Evolutionary conservation across 768 basidiomycete genomes (phyloP), one percentile per base, ranked within the genome.

Genomic region (Lentinula aciculospora): DNA sequence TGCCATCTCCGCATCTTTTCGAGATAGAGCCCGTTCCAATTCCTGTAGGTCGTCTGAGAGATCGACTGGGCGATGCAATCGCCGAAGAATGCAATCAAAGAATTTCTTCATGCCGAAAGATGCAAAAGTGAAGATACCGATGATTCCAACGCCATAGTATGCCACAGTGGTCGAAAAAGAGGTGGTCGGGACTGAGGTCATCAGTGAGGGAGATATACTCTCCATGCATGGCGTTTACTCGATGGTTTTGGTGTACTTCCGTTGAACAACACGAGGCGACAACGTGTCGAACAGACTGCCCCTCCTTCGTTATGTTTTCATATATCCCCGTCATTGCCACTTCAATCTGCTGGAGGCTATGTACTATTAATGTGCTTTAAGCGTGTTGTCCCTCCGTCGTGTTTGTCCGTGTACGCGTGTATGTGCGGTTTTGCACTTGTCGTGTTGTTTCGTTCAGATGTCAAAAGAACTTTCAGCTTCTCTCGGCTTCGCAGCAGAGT

Each of bases 281-380:
- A 60, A 60, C 59, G 59, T 60, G 59, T 56, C 23, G 17, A 72
- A 54, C 27, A 40, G 21, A 8, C 40, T 39, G n/a, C 21, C 25
- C 37, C 73, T 71, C 34, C 49, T 29, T n/a, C 46, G 46, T 47
- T 47, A 44, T 44, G 42, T 44, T 40, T n/a, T 44, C 42, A 21
- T 44, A 19, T 44, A 44, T n/a, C 42, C n/a, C n/a, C n/a, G 21
- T 44, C 19, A 17, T 44, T n/a, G 2, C 42, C 42, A 10, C 19
- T 44, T 21, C 23, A 21, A 9, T 10, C 42, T 13, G 8, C 32
- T 13, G 32, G 13, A 34, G 32, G 13, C 32, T 9, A 34, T 34
- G 32, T 34, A 13, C 32, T 34, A 44, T 44, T n/a, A 44, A 9
- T 44, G 42, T 21, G 42, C 7, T 3, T 21, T 9, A 19, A 44